Evolutionary conservation across 2,329 filamentous ascomycete species (phyloP), one percentile per base, ranked within the genome.

Genomic region (Claviceps pusilla): DNA sequence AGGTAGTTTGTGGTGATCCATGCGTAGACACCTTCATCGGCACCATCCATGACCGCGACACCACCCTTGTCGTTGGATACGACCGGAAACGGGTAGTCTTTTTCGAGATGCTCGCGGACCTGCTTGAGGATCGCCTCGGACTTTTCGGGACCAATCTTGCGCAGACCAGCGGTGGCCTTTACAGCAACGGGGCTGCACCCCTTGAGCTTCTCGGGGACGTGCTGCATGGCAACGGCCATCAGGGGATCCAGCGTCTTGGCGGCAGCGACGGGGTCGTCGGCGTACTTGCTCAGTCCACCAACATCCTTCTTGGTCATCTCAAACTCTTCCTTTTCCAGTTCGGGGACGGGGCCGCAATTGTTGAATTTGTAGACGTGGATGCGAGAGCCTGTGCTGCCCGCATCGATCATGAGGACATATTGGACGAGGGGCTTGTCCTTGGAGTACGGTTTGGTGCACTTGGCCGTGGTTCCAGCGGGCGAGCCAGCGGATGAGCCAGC

Each of bases 1-100:
- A 98, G 84, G 71, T 98, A 98, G 77, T 98, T 98, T 60, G 89
- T 93, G 7, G 93, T 98, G 68, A 98, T 95, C 93, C 93, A 98
- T 53, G 93, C 94, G 66, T 95, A 98, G 35, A 98, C 91, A 66
- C 93, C 93, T 73, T 98, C 93, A 65, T 96, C 87, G 51, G 87
- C 89, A 58, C 93, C 93, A 63, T 95, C 90, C 93, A 98, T 98
- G 68, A 98, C 94, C 58, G 89, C 82, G 33, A 98, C 89, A 55
- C 94, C 93, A 54, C 87, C 83, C 61, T 91, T 84, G 63, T 89
- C 87, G 59, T 83, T 78, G 12, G 87, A 85, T 54, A 98, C 86
- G 46, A 98, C 87, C 0, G 93, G 89, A 79, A 98, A 98, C 12
- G 93, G 93, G 65, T 94, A 98, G 56, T 82, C 79, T 28, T 83